phyloP scores from a whole-genome alignment of 2,329 filamentous ascomycete species.

The Neurospora sp. region DNA sequence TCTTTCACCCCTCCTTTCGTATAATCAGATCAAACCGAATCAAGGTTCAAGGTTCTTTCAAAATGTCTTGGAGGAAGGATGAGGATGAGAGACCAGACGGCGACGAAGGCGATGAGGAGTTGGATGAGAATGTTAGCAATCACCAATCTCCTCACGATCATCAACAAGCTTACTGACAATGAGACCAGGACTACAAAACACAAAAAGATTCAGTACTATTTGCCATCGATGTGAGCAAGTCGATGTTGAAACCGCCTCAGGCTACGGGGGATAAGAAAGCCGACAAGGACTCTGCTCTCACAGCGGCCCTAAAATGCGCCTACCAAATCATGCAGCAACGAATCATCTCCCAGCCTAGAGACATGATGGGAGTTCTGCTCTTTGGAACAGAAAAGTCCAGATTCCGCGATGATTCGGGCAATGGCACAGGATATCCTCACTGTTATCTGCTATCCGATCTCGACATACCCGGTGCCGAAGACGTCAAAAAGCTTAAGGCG shows the following conservation, averaged over 20 bases:
- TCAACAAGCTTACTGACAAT: conserved; percentile 4
- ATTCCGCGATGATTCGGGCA: conserved; percentile 58
- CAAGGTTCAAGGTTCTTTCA: neutral
- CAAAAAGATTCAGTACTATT: conserved; percentile 98
- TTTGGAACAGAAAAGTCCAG: conserved; percentile 84
- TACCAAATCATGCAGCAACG: conserved; percentile 96
- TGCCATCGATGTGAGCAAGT: conserved; percentile 81
- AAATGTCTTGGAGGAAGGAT: conserved; percentile 27
- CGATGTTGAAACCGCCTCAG: conserved; percentile 68
- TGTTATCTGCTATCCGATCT: conserved; percentile 88
- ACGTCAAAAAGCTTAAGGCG: conserved; percentile 70
- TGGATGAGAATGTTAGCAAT: conserved; percentile 22
- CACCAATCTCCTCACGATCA: neutral
- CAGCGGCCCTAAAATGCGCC: conserved; percentile 85
- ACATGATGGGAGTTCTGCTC: conserved; percentile 92
- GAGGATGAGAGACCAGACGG: conserved; percentile 46
- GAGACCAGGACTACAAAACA: conserved; percentile 66
- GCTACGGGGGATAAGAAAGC: conserved; percentile 65
- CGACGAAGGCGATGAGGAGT: conserved; percentile 59
- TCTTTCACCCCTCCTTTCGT: neutral
- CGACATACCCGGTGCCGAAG: conserved; percentile 74
- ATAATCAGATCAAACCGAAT: neutral
- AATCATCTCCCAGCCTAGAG: conserved; percentile 91
- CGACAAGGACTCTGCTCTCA: conserved; percentile 66
- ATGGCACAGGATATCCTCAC: conserved; percentile 65